Evolutionary conservation across 2,329 filamentous ascomycete genomes (phyloP), one percentile per base, ranked within the genome.

Genomic region (Pyrenochaeta sp.): DNA sequence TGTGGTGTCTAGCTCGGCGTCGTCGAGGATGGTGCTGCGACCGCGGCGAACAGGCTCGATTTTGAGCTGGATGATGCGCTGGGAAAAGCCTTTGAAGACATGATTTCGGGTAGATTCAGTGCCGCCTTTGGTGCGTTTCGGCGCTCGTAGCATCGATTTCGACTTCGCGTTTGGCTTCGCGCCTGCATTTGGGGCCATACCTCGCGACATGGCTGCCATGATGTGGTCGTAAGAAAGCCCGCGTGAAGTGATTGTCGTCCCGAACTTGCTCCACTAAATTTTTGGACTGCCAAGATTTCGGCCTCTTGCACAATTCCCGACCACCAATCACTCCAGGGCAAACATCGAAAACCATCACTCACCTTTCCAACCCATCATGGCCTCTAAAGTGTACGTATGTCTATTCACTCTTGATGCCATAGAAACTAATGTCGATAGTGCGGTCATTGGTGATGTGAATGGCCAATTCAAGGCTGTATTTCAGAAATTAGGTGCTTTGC

Each of bases 31-130:
- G 79, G 96, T 86, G 74, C 90, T 89, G 77, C 92, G 91, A 67
- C 96, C 90, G 78, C 89, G 89, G 76, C 95, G 92, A 64, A 99
- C 85, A 40, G 95, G 95, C 69, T 99, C 94, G 78, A 99, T 89
- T 78, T 91, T 95, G 71, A 98, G 85, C 75, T 93, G 95, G 60
- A 91, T 87, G 74, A 98, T 91, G 76, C 96, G 95, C 72, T 89
- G 86, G 54, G 89, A 91, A 78, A 98, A 98, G 58, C 91, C 89
- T 78, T 97, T 90, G 86, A 92, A 98, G 73, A 91, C 85, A 78
- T 97, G 91, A 46, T 91, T 90, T 72, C 91, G 93, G 58, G 89
- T 87, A 64, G 92, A 90, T 45, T 83, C 81, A 21, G 91, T 96
- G 61, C 84, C 83, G 57, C 84, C 83, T 73, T 90, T 92, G 60